Conservation (phyloP, 345 rosid species). For the Salix purpurea region DNA sequence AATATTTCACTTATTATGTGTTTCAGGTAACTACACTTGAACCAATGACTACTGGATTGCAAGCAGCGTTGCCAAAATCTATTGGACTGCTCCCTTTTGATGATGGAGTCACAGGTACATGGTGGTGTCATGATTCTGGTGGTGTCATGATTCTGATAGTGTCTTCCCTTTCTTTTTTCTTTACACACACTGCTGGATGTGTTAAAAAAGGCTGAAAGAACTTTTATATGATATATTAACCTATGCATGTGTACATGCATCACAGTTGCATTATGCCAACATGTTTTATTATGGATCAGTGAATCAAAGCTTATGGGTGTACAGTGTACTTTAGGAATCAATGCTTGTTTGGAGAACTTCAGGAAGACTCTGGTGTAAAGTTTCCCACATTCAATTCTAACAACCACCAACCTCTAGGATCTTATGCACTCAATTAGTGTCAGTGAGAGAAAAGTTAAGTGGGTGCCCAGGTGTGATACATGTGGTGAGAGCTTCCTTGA, state of each 20-base stretch:
- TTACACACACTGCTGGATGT: neutral
- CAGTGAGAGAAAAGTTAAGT: neutral
- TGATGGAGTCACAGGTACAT: constrained; percentile 83
- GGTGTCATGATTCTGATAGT: neutral
- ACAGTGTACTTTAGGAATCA: neutral
- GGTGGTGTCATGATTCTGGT: neutral
- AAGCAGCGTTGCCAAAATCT: constrained; percentile 89
- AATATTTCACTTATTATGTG: constrained; percentile 9
- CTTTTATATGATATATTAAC: neutral
- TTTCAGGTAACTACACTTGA: constrained; percentile 73
- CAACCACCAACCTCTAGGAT: neutral
- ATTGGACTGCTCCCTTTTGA: constrained; percentile 94
- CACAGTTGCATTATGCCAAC: neutral
- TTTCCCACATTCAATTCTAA: neutral
- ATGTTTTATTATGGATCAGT: neutral
- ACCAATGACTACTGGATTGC: constrained; percentile 83
- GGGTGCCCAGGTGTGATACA: neutral
- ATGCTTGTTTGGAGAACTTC: neutral
- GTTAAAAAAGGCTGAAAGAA: neutral
- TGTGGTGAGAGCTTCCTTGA: neutral
- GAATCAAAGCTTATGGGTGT: neutral
- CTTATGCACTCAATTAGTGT: neutral
- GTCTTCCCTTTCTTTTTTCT: neutral
- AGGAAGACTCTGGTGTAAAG: neutral
- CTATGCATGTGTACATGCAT: neutral